Conservation (phyloP, 1,284 basidiomycete species). For the Ganoderma sinense region DNA sequence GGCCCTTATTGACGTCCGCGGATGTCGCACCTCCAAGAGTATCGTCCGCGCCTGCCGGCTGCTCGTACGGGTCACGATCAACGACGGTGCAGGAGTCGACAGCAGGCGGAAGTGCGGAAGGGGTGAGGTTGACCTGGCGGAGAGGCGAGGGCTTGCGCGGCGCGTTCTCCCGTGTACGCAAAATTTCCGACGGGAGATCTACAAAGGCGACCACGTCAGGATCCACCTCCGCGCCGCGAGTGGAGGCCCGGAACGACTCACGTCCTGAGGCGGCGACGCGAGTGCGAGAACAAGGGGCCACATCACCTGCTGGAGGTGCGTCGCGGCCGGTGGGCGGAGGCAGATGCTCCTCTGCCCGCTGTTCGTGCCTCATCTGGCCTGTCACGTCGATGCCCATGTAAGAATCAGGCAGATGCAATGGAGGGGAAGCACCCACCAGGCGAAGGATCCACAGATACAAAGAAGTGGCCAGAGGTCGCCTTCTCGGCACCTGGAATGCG, state of each 20-base stretch:
- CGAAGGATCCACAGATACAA: conserved; percentile 26
- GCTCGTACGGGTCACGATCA: conserved; percentile 37
- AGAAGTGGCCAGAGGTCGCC: conserved; percentile 39
- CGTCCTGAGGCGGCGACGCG: conserved; percentile 19
- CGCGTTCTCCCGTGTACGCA: conserved; percentile 22
- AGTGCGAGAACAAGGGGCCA: conserved; percentile 24
- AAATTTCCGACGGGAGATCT: conserved; percentile 30
- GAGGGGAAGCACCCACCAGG: not conserved
- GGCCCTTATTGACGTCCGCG: conserved; percentile 40
- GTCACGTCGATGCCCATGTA: not conserved
- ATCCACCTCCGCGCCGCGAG: not conserved
- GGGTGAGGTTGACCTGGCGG: conserved; percentile 13
- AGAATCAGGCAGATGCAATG: conserved; percentile 32
- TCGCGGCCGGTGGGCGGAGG: conserved; percentile 39
- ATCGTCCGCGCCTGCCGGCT: conserved; percentile 33
- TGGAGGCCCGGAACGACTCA: conserved; percentile 16
- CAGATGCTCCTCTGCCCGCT: conserved; percentile 36
- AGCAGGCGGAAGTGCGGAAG: conserved; percentile 32
- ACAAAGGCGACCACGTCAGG: not conserved
- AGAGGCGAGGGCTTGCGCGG: conserved; percentile 25
- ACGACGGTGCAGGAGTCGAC: conserved; percentile 40
- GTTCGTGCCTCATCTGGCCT: conserved; percentile 25
- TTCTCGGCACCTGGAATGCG: conserved; percentile 40
- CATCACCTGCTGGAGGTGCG: conserved; percentile 29
- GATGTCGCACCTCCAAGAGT: conserved; percentile 43